Base-by-base conservation (phyloP, 2,329 filamentous ascomycete genomes). In the Colletotrichum eremochloae region DNA sequence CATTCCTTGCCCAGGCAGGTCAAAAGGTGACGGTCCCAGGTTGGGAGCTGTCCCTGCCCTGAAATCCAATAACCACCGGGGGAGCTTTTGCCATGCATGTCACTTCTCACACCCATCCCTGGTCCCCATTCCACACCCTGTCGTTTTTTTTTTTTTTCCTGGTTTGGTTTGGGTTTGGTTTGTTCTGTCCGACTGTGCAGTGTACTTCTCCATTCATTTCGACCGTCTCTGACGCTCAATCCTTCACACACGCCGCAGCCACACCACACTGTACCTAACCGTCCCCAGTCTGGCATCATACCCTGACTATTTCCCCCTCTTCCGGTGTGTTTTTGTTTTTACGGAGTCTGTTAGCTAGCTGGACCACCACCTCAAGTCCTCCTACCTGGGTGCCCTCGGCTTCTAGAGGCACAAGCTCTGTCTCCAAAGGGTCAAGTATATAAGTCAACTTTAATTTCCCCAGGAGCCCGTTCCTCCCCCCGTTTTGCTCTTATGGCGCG, bases 401-500 rank as follows among this genome's bases (percentile, higher is more conserved):
- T 74, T 55, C 68, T 71, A 62, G 58, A 72, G 69, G 68, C 71
- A 68, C 67, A 65, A 73, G 75, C 72, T 76, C 75, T 71, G 71
- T 75, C 70, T 72, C 71, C 68, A 74, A 77, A 75, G 71, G 75
- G 75, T 75, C 68, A 75, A 77, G 77, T 82, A 82, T 82, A 82
- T 72, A 83, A 84, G 78, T 75, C 80, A 81, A 82, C 77, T 80
- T 77, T 79, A 80, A 80, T 79, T 80, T 79, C 78, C 76, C 65
- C 69, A 76, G 73, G 68, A 74, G 63, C 63, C 63, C 63, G 68
- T 52, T 64, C 72, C 75, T 79, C 80, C 71, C 71, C 75, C 79
- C 77, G 76, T 80, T 77, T 75, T 76, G 76, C 71, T 80, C 76
- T 76, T 76, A 83, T 83, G 83, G 82, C 81, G 83, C 82, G 81